Base-by-base conservation (phyloP, 345 rosid genomes). In the Eucalyptus pauciflora region DNA sequence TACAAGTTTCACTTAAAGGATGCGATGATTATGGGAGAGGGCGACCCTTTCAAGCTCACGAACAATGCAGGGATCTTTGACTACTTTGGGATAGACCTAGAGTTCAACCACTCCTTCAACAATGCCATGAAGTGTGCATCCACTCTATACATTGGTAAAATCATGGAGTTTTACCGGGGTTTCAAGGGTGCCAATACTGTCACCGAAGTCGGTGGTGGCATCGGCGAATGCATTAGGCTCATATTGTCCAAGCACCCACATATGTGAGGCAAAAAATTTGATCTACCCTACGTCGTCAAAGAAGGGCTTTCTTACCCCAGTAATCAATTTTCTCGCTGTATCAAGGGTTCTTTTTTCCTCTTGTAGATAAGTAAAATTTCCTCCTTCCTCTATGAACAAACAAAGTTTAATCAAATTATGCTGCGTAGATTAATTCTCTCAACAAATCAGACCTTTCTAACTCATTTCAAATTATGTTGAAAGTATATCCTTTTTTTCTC, bases 151-250 rank as follows among this genome's bases (percentile, higher is more conserved):
- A 89, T 91, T 81, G 89, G 51, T 24, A 91, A 91, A 90, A 50
- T 91, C 48, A 85, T 93, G 25, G 90, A 90, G 25, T 48, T 18
- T 43, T 93, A 93, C 69, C 88, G 83, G 49, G 94, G 91, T 10
- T 91, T 93, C 43, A 89, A 91, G 9, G 67, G 54, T 7, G 48
- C 88, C 43, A 51, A 83, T 11, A 54, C 50, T 41, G 67, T 92
- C 62, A 92, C 91, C 52, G 93, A 93, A 81, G 93, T 90, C 3
- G 93, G 93, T 3, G 92, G 92, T 50, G 92, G 92, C 13, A 22
- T 50, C 85, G 92, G 93, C 80, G 91, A 86, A 37, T 54, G 91
- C 51, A 86, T 91, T 6, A 60, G 41, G 25, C 18, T 89, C 20
- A 89, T 92, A n/a, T 54, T 89, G 25, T 86, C 91, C 2, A 91